Base-by-base conservation (phyloP, 129 eudicot species). In the Mikania micrantha region DNA sequence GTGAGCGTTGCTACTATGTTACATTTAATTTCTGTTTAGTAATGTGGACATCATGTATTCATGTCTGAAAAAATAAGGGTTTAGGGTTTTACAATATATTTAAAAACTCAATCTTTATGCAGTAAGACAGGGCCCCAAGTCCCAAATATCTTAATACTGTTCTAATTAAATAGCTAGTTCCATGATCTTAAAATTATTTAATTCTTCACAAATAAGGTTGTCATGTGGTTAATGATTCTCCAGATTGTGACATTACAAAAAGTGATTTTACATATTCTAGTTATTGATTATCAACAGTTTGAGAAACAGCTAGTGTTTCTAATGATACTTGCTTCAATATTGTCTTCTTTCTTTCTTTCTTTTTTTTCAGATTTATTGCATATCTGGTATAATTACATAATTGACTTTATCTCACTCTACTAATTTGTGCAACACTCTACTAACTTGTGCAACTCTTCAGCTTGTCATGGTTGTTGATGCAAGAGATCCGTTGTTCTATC, bases 391-490 rank as follows among this genome's bases (percentile, higher is more conserved):
- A n/a, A n/a, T 22, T 58, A 7, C 36, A 13, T 45, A 58, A 22
- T 16, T 21, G 59, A 29, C 61, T 35, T 22, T 66, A 16, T 16
- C 19, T 39, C 11, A 19, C 21, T 12, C 56, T 25, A 54, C 27
- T 74, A 36, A 58, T 64, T 71, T 57, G n/a, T 80, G 32, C 67
- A 19, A 74, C 25, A 67, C 9, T 60, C n/a, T n/a, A 54, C 27
- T 74, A 36, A 58, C 69, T 71, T 57, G n/a, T 80, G 32, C 67
- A 19, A 74, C 25, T 70, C 9, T 60, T 45, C 90, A 92, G 98
- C 85, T 92, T 75, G 98, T 92, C 60, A 92, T 84, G 96, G 98
- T 92, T 66, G 98, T 92, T 82, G 98, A 92, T 80, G 96, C 96
- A 64, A 85, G 98, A 60, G 91, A 92, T 77, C 98, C 98, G 8